phyloP scores from a whole-genome alignment of 495 filamentous ascomycete genomes.

The Apiosordaria backusii region DNA sequence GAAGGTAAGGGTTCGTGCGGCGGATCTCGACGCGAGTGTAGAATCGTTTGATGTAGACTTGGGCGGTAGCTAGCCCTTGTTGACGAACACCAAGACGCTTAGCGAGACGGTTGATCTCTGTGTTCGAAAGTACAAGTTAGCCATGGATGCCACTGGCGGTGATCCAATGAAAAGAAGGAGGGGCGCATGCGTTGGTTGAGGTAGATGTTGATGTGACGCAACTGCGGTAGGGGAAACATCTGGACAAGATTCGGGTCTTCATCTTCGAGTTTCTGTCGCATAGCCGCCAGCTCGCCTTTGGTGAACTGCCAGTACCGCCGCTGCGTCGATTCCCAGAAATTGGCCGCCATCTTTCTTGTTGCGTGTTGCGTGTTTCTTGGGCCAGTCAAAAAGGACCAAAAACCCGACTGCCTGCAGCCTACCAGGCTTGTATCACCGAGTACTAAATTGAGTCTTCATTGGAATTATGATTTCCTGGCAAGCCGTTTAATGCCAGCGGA shows the following conservation, averaged over 20 bases:
- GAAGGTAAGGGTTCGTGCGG: constrained; percentile 88
- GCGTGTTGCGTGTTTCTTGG: background rate
- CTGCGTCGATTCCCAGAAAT: constrained; percentile 95
- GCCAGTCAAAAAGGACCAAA: background rate
- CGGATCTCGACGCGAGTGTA: constrained; percentile 89
- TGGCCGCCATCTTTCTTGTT: constrained; percentile 71
- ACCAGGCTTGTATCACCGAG: background rate
- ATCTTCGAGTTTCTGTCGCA: constrained; percentile 69
- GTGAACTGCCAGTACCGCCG: constrained; percentile 86
- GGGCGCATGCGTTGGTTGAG: constrained; percentile 81
- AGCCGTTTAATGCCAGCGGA: background rate
- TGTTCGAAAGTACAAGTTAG: background rate
- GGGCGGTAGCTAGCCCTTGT: constrained; percentile 90
- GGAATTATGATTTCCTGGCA: background rate
- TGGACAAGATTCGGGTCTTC: constrained; percentile 66
- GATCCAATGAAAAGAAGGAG: constrained; percentile 1
- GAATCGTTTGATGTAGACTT: constrained; percentile 90
- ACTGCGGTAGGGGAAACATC: constrained; percentile 76
- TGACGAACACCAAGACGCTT: constrained; percentile 77
- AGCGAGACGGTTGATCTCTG: constrained; percentile 79
- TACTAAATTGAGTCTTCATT: background rate
- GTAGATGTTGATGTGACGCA: constrained; percentile 81
- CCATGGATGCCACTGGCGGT: background rate
- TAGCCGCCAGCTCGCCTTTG: constrained; percentile 66
- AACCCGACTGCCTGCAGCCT: background rate